A percentile compares a stretch with the other conserved stretches of the same genome.
Conservation (phyloP, 129 eudicot genomes). For the Chrysanthemum makinoi region DNA sequence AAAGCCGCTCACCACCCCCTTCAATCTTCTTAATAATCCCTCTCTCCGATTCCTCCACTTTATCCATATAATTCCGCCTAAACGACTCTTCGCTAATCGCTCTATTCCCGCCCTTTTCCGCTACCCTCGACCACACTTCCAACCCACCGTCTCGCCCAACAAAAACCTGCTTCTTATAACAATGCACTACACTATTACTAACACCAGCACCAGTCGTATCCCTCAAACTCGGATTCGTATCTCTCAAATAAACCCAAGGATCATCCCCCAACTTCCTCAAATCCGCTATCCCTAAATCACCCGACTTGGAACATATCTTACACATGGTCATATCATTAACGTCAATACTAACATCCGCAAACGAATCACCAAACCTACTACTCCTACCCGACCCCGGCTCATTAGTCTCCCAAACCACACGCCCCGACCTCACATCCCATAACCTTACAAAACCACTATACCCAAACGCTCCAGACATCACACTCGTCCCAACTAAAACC, state of each 20-base stretch:
- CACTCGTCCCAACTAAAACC: constrained; percentile 46
- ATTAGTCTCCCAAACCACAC: constrained; percentile 78
- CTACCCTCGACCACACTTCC: constrained; percentile 86
- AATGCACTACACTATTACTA: constrained; percentile 46
- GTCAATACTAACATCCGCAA: constrained; percentile 80
- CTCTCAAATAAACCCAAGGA: constrained; percentile 89
- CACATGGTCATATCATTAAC: constrained; percentile 40
- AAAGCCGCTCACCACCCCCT: constrained; percentile 92
- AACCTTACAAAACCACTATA: constrained; percentile 72
- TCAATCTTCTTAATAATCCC: constrained; percentile 73
- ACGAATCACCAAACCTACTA: constrained; percentile 82
- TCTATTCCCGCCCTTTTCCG: constrained; percentile 28
- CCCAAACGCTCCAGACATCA: constrained; percentile 84
- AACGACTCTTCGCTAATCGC: constrained; percentile 48
- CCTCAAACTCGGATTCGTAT: constrained; percentile 74
- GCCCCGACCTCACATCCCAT: constrained; percentile 68
- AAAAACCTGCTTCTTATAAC: constrained; percentile 70
- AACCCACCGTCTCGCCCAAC: constrained; percentile 84
- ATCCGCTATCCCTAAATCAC: constrained; percentile 86
- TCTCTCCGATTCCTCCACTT: constrained; percentile 59
- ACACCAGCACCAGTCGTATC: constrained; percentile 37
- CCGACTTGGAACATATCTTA: constrained; percentile 77
- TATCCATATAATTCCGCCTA: constrained; percentile 85
- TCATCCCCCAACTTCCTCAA: constrained; percentile 68
- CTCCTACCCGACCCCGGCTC: constrained; percentile 93